Evolutionary conservation across 768 basidiomycete genomes (phyloP), one percentile per base, ranked within the genome.

Genomic region (Guyanaporus albipodus): DNA sequence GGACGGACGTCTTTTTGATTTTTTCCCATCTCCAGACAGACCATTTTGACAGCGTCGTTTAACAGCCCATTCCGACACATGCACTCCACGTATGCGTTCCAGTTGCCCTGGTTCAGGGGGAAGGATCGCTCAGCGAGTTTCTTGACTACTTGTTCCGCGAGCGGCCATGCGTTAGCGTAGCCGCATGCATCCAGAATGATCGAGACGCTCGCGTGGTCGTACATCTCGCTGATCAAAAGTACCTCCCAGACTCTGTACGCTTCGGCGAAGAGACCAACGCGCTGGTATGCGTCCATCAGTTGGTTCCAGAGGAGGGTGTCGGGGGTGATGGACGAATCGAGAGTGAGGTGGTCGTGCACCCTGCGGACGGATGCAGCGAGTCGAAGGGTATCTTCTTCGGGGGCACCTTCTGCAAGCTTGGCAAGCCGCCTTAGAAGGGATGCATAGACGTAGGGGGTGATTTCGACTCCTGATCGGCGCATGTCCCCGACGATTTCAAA

Each of bases 161-260:
- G 67, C 18, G 67, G 68, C 53, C 71, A 62, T 10, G 79, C 73
- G 4, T 73, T 68, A 8, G 81, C 75, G 53, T 73, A 79, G 1
- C 85, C 89, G 54, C 91, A 95, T 1, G 87, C 83, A 59, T 94
- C 92, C 24, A 95, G 64, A 51, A 93, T 82, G 69, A 93, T 87
- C 67, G 80, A 87, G 41, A 97, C 76, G 49, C 80, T 85, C 45
- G 74, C 65, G 43, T 79, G 68, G 63, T 84, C 77, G 57, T 77
- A 82, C 38, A 68, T 72, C 15, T 76, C 73, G n/a, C 78, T 69
- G 34, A 80, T 57, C 57, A 77, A 77, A 64, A 90, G 74, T 60
- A 73, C 73, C 59, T 91, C 82, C 91, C 92, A 97, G 3, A 95
- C 75, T 28, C 82, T 74, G 55, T 79, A 84, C 14, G 86, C 82